phyloP scores from a whole-genome alignment of 2,329 filamentous ascomycete species.

The Cadophora luteo-olivacea region DNA sequence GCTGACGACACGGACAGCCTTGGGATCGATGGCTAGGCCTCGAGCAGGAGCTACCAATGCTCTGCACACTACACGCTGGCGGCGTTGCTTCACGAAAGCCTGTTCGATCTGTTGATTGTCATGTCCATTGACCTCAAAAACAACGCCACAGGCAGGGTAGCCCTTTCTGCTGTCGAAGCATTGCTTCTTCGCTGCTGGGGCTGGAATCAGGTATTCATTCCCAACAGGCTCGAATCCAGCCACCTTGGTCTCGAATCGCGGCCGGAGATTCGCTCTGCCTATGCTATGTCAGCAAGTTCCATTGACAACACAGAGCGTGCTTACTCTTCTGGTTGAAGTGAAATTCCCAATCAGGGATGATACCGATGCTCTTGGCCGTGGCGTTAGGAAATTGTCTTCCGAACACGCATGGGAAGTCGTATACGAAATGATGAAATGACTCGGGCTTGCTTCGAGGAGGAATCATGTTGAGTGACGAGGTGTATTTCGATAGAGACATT shows the following conservation, averaged over 20 bases:
- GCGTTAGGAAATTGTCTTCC: background rate
- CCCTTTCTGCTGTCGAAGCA: background rate
- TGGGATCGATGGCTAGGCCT: background rate
- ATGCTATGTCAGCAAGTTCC: background rate
- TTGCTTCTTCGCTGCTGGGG: background rate
- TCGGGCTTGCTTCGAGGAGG: background rate
- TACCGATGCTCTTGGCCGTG: background rate
- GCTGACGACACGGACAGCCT: background rate
- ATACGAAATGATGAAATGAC: background rate
- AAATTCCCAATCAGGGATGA: constrained; percentile 1
- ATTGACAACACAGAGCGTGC: background rate
- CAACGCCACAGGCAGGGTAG: background rate
- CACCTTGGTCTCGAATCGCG: background rate
- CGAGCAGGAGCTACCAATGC: background rate
- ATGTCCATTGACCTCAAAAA: background rate
- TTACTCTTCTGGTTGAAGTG: constrained; percentile 7
- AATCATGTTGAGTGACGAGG: background rate
- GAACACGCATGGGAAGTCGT: background rate
- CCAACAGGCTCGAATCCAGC: background rate
- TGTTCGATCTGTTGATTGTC: background rate
- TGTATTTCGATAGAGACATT: background rate
- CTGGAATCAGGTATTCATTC: constrained; percentile 1
- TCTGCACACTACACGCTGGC: background rate
- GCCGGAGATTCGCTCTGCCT: constrained; percentile 7
- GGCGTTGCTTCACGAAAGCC: background rate